Evolutionary conservation across 257 asterid genomes (phyloP), one percentile per base, ranked within the genome.

Genomic region (Plantago major): DNA sequence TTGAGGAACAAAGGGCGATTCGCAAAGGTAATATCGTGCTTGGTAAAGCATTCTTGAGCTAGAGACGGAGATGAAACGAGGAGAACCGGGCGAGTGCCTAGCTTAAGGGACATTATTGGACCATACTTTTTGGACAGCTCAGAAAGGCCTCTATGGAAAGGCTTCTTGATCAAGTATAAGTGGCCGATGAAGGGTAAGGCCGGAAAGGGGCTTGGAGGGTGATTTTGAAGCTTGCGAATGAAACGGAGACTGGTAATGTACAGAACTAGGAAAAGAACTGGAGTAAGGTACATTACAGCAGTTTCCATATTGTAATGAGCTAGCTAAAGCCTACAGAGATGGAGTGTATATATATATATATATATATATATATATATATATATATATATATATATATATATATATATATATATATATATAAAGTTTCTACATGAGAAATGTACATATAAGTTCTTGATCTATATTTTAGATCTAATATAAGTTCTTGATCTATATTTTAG

Each of bases 41-140:
- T 72, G 48, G 77, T 72, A 59, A 81, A 59, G 71, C 86, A 81
- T n/a, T 81, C 81, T 15, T 66, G 77, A 7, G 54, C 83, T 0
- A 75, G 65, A 2, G 75, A 55, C 3, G 83, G 78, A 3, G 79
- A 69, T 13, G 71, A 73, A 0, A 75, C 70, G 0, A 78, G 68
- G 11, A 78, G 63, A 14, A 67, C 71, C 1, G 58, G 80, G 1
- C 76, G 76, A 45, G 75, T 69, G 0, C 79, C 84, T 7, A 81
- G 75, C 12, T 37, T 43, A 13, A 81, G 79, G 60, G 67, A 52
- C 42, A 75, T 59, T 3, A 71, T 44, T 2, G 80, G 80, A 7
- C 82, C 82, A 13, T 78, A 50, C 9, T 61, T 60, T 6, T 46
- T 12, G 12, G 82, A 66, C 6, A 81, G 63, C 2, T 44, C 33